Evolutionary conservation across 345 rosid species (phyloP).

Genomic region (Acer saccharum): DNA sequence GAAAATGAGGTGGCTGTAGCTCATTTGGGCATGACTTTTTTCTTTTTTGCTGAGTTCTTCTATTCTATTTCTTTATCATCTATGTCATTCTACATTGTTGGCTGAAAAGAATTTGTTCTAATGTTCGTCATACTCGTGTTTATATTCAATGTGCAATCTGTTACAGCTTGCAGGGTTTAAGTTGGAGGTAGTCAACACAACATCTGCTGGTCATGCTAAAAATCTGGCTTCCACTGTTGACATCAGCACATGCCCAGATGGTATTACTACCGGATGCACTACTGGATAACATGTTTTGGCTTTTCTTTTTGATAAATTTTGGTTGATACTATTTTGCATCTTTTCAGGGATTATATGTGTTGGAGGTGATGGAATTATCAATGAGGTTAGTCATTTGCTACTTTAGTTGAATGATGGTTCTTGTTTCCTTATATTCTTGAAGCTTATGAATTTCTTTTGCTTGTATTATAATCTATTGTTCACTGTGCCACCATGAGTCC

Average conservation of each 20-base stretch:
- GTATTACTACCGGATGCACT: conserved; percentile 40
- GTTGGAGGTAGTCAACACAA: conserved; percentile 89
- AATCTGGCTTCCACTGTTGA: conserved; percentile 85
- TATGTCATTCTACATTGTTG: neutral
- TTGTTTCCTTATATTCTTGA: conserved; percentile 15
- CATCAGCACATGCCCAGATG: conserved; percentile 86
- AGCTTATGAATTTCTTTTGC: conserved; percentile 9
- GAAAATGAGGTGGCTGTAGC: no score
- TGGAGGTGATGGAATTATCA: conserved; percentile 98
- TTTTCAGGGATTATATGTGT: conserved; percentile 88
- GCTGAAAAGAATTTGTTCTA: neutral
- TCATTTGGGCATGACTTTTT: neutral
- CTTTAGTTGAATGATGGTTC: conserved; percentile 14
- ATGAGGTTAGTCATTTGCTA: conserved; percentile 65
- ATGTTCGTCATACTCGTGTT: conserved; percentile 10
- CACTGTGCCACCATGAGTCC: no score
- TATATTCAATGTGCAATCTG: conserved; percentile 25
- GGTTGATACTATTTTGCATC: conserved; percentile 28
- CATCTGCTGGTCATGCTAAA: conserved; percentile 92
- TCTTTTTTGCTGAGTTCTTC: neutral
- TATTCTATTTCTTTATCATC: neutral
- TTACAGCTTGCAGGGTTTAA: conserved; percentile 96
- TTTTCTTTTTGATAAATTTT: conserved; percentile 13
- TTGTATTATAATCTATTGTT: neutral
- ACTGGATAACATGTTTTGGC: conserved; percentile 18